Conservation (phyloP, 2,329 filamentous ascomycete genomes). For the Aschersonia sp. region DNA sequence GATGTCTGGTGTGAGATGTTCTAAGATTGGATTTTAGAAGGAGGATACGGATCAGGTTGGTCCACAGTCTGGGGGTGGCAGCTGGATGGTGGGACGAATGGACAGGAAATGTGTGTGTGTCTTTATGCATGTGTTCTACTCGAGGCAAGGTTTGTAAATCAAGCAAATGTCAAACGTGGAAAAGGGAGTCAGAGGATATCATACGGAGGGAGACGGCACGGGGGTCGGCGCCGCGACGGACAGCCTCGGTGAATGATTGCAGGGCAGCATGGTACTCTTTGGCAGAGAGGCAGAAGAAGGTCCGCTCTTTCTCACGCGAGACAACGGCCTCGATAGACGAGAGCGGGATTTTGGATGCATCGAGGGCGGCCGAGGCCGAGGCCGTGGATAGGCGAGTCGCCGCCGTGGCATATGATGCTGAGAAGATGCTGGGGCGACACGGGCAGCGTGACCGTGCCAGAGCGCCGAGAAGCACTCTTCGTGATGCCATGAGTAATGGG, state of each 20-base stretch:
- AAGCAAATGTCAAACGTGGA: neutral
- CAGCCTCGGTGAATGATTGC: constrained; percentile 8
- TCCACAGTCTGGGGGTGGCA: too few relatives aligned
- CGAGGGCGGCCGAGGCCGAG: constrained; percentile 7
- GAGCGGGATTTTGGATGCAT: constrained; percentile 9
- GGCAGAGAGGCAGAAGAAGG: constrained; percentile 8
- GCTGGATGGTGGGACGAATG: too few relatives aligned
- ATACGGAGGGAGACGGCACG: constrained; percentile 5
- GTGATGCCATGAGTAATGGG: too few relatives aligned
- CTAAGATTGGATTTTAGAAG: neutral
- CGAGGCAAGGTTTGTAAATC: neutral
- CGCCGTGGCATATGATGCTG: neutral
- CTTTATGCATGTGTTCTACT: neutral
- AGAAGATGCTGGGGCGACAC: too few relatives aligned
- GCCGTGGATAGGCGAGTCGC: neutral
- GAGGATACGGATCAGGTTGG: too few relatives aligned
- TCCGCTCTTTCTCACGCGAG: constrained; percentile 1
- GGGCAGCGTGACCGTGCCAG: too few relatives aligned
- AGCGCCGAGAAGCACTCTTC: too few relatives aligned
- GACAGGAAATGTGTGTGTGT: neutral
- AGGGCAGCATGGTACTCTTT: constrained; percentile 11
- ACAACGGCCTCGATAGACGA: constrained; percentile 10
- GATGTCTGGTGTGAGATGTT: constrained; percentile 6
- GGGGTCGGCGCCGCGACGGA: constrained; percentile 9
- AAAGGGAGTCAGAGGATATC: neutral